Evolutionary conservation across 2,329 filamentous ascomycete species (phyloP).

Genomic region (Xylariaceae sp.): DNA sequence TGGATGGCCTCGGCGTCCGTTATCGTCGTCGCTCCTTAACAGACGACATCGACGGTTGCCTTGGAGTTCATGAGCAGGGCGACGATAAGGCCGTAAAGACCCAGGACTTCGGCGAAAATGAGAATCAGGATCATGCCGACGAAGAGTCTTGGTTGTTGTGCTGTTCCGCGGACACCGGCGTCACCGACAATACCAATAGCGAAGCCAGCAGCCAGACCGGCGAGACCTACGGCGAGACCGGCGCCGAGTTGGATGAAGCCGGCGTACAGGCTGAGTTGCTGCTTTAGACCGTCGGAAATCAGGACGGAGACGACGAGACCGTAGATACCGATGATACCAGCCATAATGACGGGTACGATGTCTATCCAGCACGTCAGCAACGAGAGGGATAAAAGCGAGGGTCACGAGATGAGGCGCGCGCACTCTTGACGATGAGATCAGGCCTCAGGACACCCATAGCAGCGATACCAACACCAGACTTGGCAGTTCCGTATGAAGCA

Average conservation of each 20-base stretch:
- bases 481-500: constrained; percentile 96
- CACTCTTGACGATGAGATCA: constrained; percentile 99
- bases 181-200: constrained; percentile 86
- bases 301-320: constrained; percentile 83
- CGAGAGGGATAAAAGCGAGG: constrained; percentile 3
- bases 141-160: constrained; percentile 79
- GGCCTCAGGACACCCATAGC: constrained; percentile 97
- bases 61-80: constrained; percentile 99
- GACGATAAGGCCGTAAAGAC: constrained; percentile 98
- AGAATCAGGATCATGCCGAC: constrained; percentile 98
- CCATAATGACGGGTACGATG: constrained; percentile 99
- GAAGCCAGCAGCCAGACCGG: constrained; percentile 79
- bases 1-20: constrained; percentile 1
- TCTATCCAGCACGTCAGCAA: constrained; percentile 48
- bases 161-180: constrained; percentile 80
- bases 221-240: constrained; percentile 74
- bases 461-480: constrained; percentile 97
- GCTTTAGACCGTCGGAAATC: constrained; percentile 72
- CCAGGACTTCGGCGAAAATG: constrained; percentile 99
- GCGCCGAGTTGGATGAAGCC: constrained; percentile 83
- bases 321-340: constrained; percentile 99
- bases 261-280: constrained; percentile 69
- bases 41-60: constrained; percentile 58
- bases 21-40: constrained; percentile 42
- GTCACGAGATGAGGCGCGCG: constrained; percentile 32